Base-by-base conservation (phyloP, 768 basidiomycete genomes). In the Solioccasus polychromus region DNA sequence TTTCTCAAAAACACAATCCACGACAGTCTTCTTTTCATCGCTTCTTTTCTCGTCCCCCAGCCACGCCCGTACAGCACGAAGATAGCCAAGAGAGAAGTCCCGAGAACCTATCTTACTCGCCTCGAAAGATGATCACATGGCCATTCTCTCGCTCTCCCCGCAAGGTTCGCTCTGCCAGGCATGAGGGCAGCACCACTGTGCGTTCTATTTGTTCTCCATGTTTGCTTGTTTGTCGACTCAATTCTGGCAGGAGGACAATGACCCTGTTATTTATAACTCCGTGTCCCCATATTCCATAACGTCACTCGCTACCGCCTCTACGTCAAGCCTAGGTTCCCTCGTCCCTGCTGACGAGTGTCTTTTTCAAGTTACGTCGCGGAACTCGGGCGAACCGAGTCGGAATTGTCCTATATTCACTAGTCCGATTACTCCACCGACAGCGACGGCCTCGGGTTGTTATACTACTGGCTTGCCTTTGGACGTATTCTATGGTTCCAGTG, bases 81-180 rank as follows among this genome's bases (percentile, higher is more conserved):
- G 51, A 37, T 49, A 20, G 48, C 2, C 40, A 25, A 9, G 48
- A 59, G 18, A 28, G 36, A 23, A 5, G 39, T 19, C 29, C 42
- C 2, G 54, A 59, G 3, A 48, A 57, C 36, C 44, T 38, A 25
- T 37, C 44, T 20, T 45, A 50, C 8, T 35, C 53, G 6, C 53
- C 65, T 14, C 63, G 61, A n/a, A 67, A 52, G 37, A 54, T 57
- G 48, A 57, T 63, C 18, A 28, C 45, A 5, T 65, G 63, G 63
- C 63, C 65, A 8, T 65, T 65, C 37, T 51, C 63, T 0, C 63
- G 58, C 17, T 54, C 51, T 8, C 63, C 60, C 4, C 50, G 48
- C 6, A 63, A 48, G 51, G 42, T 38, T 39, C 62, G 47, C 25
- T 30, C 39, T 6, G n/a, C 24, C 10, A 34, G 42, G 26, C 49